Base-by-base conservation (phyloP, 108 stramenopile species). In the Fragilaria crotonensis region DNA sequence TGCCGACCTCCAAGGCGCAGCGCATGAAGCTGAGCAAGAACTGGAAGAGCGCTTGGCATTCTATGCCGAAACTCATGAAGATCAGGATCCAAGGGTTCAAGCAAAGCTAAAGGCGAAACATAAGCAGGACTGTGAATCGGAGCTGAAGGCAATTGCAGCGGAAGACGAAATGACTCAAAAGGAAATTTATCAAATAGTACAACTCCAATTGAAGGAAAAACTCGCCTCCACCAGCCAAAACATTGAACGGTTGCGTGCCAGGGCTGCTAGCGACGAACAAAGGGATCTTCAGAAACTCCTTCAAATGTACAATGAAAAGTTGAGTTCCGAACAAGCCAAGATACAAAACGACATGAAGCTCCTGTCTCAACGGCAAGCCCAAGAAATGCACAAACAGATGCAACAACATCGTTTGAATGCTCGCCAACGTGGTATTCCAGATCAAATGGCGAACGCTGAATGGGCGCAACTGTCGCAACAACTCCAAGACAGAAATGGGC, bases 11-110 rank as follows among this genome's bases (percentile, higher is more conserved):
- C 36, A 41, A 14, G 36, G 14, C 36, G 14, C 36, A 41, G 19
- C 45, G 2, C 4, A n/a, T 46, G 20, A 46, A n/a, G 2, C 22
- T 4, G 19, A 21, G 45, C 3, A 52, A 46, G 66, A 67, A 44
- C 45, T 67, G 25, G 62, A 79, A 52, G 78, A 79, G 54, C 74
- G 75, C 21, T 68, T 85, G 22, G 27, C 30, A 33, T 86, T 86
- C 33, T 86, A 72, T 60, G 61, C 65, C 4, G 63, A 72, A 32
- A 77, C 81, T 19, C 81, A 86, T 59, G 84, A 86, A 57, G 81
- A 77, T 22, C 79, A 87, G 61, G 77, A 83, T 51, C 75, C 68
- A 17, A 50, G 52, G 26, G 23, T 27, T 52, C 18, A 26, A 3
- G 3, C 18, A 25, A n/a, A 18, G 18, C 26, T 18, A 2, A 22